Base-by-base conservation (phyloP, 768 basidiomycete genomes). In the Melanogaster broomeanus region DNA sequence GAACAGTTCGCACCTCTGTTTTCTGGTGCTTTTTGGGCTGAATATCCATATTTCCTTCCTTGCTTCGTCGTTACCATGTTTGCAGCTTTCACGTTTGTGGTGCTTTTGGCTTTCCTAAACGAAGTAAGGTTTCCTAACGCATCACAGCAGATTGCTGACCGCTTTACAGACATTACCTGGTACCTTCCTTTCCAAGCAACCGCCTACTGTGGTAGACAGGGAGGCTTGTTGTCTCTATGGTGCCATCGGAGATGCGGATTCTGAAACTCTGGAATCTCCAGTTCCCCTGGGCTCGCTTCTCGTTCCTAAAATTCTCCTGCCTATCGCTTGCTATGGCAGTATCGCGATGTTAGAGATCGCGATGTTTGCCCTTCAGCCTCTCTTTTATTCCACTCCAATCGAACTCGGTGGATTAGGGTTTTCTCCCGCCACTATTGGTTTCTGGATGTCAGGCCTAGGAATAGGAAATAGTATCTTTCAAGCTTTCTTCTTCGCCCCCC, bases 31-130 rank as follows among this genome's bases (percentile, higher is more conserved):
- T 83, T 85, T 58, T 75, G 81, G 68, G 67, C 69, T 46, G 66
- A 70, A 27, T 79, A 83, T 52, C 84, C 83, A 3, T 70, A 78
- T 74, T 87, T 88, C 62, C 75, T 89, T 25, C 82, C 87, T 1
- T 87, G 84, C 57, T 76, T 79, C 6, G 77, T 84, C 8, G 73
- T 83, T 2, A 83, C 83, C 2, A 76, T 78, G 0, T 76, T 80
- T 53, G 71, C 82, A 2, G 65, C 68, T 7, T 7, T 80, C 16
- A 79, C 76, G 2, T 79, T 75, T 72, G 49, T 79, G 7, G 59
- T 82, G 10, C 74, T 78, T 0, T 61, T 57, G 1, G 49, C 74
- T 28, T 55, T 81, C 16, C 82, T 77, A 13, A 76, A 82, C 52
- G 87, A 88, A 70, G 78, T 77, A 18, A 18, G 69, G 56, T 6